Conservation (phyloP, 441 rosid genomes). For the Gossypium aridum region DNA sequence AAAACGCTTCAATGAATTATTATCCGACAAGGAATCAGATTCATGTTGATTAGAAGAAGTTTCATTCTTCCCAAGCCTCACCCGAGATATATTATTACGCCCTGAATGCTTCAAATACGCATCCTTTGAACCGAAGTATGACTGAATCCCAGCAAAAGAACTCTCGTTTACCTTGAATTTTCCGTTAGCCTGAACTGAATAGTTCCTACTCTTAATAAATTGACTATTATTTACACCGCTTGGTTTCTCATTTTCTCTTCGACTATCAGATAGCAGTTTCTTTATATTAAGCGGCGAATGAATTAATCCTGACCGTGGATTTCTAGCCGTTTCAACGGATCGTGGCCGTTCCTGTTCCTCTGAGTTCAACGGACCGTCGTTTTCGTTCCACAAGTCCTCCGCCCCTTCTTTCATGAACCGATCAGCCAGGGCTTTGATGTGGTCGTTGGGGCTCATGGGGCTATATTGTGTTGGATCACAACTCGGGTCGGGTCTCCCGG, state of each 20-base stretch:
- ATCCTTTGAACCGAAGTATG: background rate
- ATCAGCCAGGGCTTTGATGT: constrained; percentile 73
- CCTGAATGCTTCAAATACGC: constrained; percentile 1
- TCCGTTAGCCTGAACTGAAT: constrained; percentile 35
- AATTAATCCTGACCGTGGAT: constrained; percentile 18
- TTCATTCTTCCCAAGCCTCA: constrained; percentile 38
- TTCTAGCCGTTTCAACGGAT: background rate
- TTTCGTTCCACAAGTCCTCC: constrained; percentile 85
- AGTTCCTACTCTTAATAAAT: constrained; percentile 34
- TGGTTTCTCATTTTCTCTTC: constrained; percentile 15
- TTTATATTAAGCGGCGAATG: constrained; percentile 47
- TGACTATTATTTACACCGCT: constrained; percentile 6
- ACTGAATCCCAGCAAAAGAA: constrained; percentile 20
- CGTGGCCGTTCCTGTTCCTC: constrained; percentile 19
- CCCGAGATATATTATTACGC: background rate
- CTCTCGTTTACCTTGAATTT: constrained; percentile 30
- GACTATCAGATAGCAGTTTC: constrained; percentile 25
- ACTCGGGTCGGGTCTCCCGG: constrained; percentile 22
- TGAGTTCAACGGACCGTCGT: constrained; percentile 57
- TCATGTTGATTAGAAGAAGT: constrained; percentile 53
- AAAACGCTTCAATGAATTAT: constrained; percentile 20
- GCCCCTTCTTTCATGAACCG: constrained; percentile 88
- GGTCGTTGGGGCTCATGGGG: constrained; percentile 58
- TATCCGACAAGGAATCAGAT: constrained; percentile 23
- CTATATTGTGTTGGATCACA: constrained; percentile 17